These are phyloP conservation scores for Myxozyma geophila DNA, from an alignment of 805 yeast species.

Conservation along the genomic window DNA sequence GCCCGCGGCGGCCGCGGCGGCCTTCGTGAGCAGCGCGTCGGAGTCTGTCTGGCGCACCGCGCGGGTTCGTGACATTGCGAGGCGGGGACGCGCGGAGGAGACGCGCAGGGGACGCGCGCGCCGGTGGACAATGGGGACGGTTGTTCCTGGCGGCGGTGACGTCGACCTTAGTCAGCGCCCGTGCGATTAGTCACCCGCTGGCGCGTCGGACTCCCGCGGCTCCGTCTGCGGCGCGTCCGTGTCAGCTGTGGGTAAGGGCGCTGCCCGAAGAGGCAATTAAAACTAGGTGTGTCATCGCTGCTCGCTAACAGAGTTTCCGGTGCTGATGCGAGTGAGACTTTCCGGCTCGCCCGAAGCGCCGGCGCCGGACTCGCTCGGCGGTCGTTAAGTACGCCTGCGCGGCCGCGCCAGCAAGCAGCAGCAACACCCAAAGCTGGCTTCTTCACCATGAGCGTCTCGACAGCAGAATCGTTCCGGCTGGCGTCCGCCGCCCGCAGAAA, in stretches of 20 bases:
- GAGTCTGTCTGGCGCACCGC: slow-evolving; percentile 61
- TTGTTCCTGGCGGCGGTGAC: neutral
- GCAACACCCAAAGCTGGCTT: too few species aligned
- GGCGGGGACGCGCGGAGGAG: neutral
- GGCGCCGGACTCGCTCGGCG: neutral
- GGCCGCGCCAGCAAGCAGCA: too few species aligned
- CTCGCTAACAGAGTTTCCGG: neutral
- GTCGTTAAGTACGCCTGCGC: too few species aligned
- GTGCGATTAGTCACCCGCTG: too few species aligned
- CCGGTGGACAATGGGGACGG: too few species aligned
- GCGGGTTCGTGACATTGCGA: slow-evolving; percentile 45
- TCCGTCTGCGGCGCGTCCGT: neutral
- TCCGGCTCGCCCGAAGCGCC: neutral
- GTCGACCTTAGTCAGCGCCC: too few species aligned
- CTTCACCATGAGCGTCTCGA: slow-evolving; percentile 7
- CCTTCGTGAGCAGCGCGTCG: slow-evolving; percentile 62
- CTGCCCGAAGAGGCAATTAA: neutral
- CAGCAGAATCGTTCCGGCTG: slow-evolving; percentile 61
- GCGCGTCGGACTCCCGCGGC: too few species aligned
- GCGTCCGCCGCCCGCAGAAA: slow-evolving; percentile 69
- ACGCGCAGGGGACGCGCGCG: neutral
- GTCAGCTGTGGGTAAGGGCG: neutral
- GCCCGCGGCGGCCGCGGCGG: slow-evolving; percentile 51
- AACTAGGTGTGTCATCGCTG: neutral
- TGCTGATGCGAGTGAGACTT: neutral